Evolutionary conservation across 768 basidiomycete genomes (phyloP).

Genomic region (Boletales sp.): DNA sequence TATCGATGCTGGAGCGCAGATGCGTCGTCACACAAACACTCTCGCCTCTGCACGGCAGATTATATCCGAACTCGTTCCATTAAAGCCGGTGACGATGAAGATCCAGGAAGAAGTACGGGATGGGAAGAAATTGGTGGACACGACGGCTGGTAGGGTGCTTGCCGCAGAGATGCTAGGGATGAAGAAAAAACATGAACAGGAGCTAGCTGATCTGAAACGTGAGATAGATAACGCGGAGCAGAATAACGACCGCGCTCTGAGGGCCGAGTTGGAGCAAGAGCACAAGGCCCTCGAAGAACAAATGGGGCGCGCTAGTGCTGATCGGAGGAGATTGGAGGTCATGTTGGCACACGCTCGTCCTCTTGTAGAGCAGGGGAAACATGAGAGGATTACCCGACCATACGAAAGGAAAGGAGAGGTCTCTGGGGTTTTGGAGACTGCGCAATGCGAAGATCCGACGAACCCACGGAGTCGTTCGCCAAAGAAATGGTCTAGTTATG

Average conservation of each 20-base stretch:
- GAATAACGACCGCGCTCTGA: not conserved
- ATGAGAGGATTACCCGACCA: not conserved
- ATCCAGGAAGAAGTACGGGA: constrained; percentile 48
- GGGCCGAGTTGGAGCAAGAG: constrained; percentile 2
- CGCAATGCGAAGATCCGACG: not conserved
- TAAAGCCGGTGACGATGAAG: constrained; percentile 34
- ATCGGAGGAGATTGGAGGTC: not conserved
- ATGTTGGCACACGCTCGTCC: not conserved
- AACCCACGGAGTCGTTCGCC: not conserved
- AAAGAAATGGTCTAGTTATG: not conserved
- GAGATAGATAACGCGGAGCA: constrained; percentile 40
- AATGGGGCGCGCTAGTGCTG: not conserved
- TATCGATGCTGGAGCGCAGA: constrained; percentile 38
- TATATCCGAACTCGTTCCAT: constrained; percentile 35
- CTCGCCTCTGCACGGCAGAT: constrained; percentile 39
- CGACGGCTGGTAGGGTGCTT: constrained; percentile 43
- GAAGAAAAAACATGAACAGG: constrained; percentile 35
- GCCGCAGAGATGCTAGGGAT: constrained; percentile 41
- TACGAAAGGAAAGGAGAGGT: not conserved
- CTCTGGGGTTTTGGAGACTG: too few relatives aligned
- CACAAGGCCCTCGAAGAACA: constrained; percentile 1
- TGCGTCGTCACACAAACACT: constrained; percentile 37
- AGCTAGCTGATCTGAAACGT: constrained; percentile 37
- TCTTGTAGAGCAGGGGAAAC: not conserved
- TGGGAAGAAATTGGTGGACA: constrained; percentile 40